A percentile compares a stretch with the other conserved stretches of the same genome.
Evolutionary conservation across 495 filamentous ascomycete genomes (phyloP).

Genomic region (Penicillium egyptiacum): DNA sequence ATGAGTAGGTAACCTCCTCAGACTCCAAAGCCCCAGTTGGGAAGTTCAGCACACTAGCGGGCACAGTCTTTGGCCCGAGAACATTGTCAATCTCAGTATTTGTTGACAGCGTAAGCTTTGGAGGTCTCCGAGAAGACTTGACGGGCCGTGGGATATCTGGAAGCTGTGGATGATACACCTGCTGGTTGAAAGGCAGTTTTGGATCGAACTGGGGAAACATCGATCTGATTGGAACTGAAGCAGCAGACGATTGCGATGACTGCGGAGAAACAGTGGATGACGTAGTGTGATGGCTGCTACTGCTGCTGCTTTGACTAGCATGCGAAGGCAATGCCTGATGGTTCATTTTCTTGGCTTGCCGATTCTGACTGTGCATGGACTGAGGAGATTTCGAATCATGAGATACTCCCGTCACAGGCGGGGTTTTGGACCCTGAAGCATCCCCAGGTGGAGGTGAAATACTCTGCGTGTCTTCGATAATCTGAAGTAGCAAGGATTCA

Average conservation of each 20-base stretch:
- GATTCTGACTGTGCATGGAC: slow-evolving; percentile 26
- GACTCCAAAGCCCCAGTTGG: slow-evolving; percentile 39
- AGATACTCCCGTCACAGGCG: slow-evolving; percentile 13
- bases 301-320: slow-evolving; percentile 35
- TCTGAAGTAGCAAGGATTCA: slow-evolving; percentile 41
- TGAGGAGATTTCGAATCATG: slow-evolving; percentile 22
- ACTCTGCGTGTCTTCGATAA: slow-evolving; percentile 41
- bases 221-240: slow-evolving; percentile 56
- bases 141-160: slow-evolving; percentile 45
- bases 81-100: slow-evolving; percentile 41
- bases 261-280: slow-evolving; percentile 44
- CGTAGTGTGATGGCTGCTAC: slow-evolving; percentile 11
- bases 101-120: slow-evolving; percentile 29
- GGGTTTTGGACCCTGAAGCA: slow-evolving; percentile 23
- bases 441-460: slow-evolving; percentile 29
- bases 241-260: slow-evolving; percentile 31
- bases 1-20: slow-evolving; percentile 41
- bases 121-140: slow-evolving; percentile 36
- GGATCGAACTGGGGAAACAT: slow-evolving; percentile 86
- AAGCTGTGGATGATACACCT: slow-evolving; percentile 63
- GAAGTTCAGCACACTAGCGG: slow-evolving; percentile 48
- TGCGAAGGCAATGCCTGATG: slow-evolving; percentile 19
- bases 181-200: slow-evolving; percentile 63
- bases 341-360: slow-evolving; percentile 19
- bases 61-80: slow-evolving; percentile 47